A percentile compares a stretch with the other conserved stretches of the same genome.
These are phyloP conservation scores for Aciculoconidium aculeatum DNA, from an alignment of 805 yeast species.

Conservation along the genomic window DNA sequence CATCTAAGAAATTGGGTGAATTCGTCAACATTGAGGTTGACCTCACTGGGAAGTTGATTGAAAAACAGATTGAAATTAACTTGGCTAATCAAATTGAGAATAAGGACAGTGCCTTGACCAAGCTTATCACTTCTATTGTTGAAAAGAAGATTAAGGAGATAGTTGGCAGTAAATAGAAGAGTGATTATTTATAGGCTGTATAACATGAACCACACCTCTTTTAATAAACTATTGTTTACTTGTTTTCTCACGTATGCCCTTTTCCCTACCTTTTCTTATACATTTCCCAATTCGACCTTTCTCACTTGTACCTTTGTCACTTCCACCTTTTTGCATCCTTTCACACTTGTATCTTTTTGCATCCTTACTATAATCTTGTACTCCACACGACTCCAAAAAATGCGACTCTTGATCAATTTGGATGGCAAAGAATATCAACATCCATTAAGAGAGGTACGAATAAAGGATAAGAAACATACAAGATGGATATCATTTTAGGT, in stretches of 20 bases:
- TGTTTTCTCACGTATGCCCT: not conserved
- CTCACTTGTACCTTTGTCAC: no score
- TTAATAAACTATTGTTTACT: no score
- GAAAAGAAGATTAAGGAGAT: conserved; percentile 22
- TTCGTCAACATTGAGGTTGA: conserved; percentile 91
- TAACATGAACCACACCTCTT: no score
- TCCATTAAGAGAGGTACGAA: no score
- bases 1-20: conserved; percentile 57
- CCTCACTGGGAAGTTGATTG: conserved; percentile 85
- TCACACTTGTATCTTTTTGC: no score
- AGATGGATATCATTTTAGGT: conserved; percentile 89
- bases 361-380: conserved; percentile 1
- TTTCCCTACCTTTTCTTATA: not conserved
- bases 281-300: no score
- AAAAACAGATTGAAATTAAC: conserved; percentile 67
- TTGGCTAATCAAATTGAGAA: conserved; percentile 49
- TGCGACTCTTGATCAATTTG: conserved; percentile 1
- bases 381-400: conserved; percentile 1
- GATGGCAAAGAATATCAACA: no score
- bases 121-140: conserved; percentile 35
- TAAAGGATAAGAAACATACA: conserved; percentile 7
- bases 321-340: no score
- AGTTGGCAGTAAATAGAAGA: not conserved
- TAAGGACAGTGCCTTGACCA: conserved; percentile 43
- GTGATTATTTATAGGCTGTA: no score